phyloP scores from a whole-genome alignment of 306 rosid species.

The Ormosia emarginata region DNA sequence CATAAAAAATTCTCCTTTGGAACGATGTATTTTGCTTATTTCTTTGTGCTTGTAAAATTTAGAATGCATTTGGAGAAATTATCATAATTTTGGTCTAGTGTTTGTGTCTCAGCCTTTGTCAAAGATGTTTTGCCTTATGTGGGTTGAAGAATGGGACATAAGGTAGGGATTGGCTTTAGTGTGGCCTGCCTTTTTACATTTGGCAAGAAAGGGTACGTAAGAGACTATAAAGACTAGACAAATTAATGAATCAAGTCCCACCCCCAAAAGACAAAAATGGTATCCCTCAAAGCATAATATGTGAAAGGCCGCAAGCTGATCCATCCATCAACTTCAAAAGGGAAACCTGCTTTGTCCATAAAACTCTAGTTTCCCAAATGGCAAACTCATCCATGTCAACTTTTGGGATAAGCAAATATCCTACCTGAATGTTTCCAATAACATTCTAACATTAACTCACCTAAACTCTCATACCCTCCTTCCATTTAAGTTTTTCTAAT shows the following conservation, averaged over 20 bases:
- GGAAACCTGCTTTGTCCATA: conserved; percentile 32
- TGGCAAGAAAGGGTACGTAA: conserved; percentile 31
- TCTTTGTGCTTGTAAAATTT: not conserved
- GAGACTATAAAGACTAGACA: conserved; percentile 38
- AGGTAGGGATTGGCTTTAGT: conserved; percentile 29
- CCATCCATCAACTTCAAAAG: conserved; percentile 38
- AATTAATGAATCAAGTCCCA: conserved; percentile 23
- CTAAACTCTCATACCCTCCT: not conserved
- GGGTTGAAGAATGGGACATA: conserved; percentile 37
- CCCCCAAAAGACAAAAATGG: conserved; percentile 35
- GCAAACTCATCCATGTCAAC: conserved; percentile 9
- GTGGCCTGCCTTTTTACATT: conserved; percentile 31
- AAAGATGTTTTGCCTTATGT: conserved; percentile 21
- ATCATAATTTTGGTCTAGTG: not conserved
- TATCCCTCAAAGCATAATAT: conserved; percentile 25
- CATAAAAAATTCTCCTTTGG: not conserved
- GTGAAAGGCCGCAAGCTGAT: conserved; percentile 37
- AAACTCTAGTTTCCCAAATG: conserved; percentile 21
- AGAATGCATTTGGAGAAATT: not conserved
- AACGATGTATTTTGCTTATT: not conserved
- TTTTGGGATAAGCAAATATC: not conserved
- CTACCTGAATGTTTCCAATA: not conserved
- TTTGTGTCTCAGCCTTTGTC: not conserved
- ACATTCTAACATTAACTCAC: not conserved
- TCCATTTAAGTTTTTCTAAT: not conserved